Percentiles rank a stretch among this genome's conserved stretches.
phyloP scores from a whole-genome alignment of 2,329 filamentous ascomycete genomes.

The Cladorrhinum sp. region DNA sequence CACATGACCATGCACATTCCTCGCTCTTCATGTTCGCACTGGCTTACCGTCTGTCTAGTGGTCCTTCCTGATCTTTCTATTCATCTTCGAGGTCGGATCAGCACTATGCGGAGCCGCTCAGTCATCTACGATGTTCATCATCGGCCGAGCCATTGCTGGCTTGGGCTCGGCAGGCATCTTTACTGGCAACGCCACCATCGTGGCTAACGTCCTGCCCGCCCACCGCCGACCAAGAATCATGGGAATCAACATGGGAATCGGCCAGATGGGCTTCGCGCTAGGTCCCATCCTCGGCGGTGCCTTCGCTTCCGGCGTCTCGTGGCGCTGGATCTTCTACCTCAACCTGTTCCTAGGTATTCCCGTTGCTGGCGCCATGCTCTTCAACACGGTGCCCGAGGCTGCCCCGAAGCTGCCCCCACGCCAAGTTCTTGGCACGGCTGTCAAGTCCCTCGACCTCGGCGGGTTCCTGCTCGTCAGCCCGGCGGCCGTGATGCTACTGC shows the following conservation, averaged over 20 bases:
- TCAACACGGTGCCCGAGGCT: background rate
- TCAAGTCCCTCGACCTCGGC: slow-evolving; percentile 28
- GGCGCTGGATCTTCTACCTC: slow-evolving; percentile 4
- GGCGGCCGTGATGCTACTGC: slow-evolving; percentile 42
- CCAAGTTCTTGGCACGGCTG: background rate
- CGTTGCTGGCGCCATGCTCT: background rate
- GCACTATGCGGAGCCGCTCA: slow-evolving; percentile 1
- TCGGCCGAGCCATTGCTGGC: slow-evolving; percentile 30
- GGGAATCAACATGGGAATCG: slow-evolving; percentile 9
- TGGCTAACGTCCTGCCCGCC: slow-evolving; percentile 1
- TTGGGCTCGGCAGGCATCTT: slow-evolving; percentile 21
- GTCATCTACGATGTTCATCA: slow-evolving; percentile 23
- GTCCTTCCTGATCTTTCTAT: slow-evolving; percentile 2
- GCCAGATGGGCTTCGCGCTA: slow-evolving; percentile 6
- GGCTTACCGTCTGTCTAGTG: slow-evolving; percentile 1
- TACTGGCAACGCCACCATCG: slow-evolving; percentile 13
- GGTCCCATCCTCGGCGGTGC: slow-evolving; percentile 16
- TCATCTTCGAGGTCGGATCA: slow-evolving; percentile 4
- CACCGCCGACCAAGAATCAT: slow-evolving; percentile 3
- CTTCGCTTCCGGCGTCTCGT: background rate
- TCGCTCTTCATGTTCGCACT: too few species aligned
- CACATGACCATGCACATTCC: too few species aligned
- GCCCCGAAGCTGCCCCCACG: background rate
- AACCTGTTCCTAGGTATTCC: slow-evolving; percentile 1
- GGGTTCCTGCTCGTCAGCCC: slow-evolving; percentile 30